A percentile compares a stretch with the other conserved stretches of the same genome.
phyloP scores from a whole-genome alignment of 2,329 filamentous ascomycete species.

The Microthyrium microscopicum region DNA sequence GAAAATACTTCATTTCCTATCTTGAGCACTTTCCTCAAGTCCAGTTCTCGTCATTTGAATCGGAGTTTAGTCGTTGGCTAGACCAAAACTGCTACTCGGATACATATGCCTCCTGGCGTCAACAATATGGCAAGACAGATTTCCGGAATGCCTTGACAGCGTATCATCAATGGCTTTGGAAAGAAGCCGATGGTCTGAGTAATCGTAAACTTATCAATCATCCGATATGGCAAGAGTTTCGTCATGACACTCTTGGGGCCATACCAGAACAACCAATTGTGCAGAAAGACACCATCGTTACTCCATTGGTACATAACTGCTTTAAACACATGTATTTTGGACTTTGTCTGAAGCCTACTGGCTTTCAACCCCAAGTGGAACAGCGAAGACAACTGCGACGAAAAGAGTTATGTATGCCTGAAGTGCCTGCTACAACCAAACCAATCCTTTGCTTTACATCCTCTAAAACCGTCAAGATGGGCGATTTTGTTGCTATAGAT shows the following conservation, averaged over 20 bases:
- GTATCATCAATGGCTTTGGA: slow-evolving; percentile 46
- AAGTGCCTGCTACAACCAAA: background rate
- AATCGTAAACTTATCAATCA: slow-evolving; percentile 16
- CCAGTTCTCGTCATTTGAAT: slow-evolving; percentile 38
- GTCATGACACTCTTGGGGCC: slow-evolving; percentile 16
- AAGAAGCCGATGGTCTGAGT: slow-evolving; percentile 41
- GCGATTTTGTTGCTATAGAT: slow-evolving; percentile 33
- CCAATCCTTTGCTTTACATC: slow-evolving; percentile 1
- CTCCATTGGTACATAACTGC: slow-evolving; percentile 46
- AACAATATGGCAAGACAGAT: slow-evolving; percentile 33
- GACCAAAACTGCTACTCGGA: slow-evolving; percentile 25
- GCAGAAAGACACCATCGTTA: slow-evolving; percentile 42
- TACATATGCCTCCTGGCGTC: slow-evolving; percentile 39
- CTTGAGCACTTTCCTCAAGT: slow-evolving; percentile 20
- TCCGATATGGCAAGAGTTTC: slow-evolving; percentile 22
- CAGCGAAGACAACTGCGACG: slow-evolving; percentile 11
- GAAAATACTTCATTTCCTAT: slow-evolving; percentile 58
- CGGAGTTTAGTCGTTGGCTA: slow-evolving; percentile 43
- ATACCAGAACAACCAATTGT: slow-evolving; percentile 9
- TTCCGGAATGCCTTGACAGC: slow-evolving; percentile 45
- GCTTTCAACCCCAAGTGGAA: slow-evolving; percentile 13
- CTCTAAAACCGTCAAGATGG: slow-evolving; percentile 16
- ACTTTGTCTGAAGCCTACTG: slow-evolving; percentile 26
- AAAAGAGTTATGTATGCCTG: slow-evolving; percentile 10
- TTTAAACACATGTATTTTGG: slow-evolving; percentile 50